Evolutionary conservation across 2,329 filamentous ascomycete genomes (phyloP).

Genomic region (Fonsecaea pedrosoi): DNA sequence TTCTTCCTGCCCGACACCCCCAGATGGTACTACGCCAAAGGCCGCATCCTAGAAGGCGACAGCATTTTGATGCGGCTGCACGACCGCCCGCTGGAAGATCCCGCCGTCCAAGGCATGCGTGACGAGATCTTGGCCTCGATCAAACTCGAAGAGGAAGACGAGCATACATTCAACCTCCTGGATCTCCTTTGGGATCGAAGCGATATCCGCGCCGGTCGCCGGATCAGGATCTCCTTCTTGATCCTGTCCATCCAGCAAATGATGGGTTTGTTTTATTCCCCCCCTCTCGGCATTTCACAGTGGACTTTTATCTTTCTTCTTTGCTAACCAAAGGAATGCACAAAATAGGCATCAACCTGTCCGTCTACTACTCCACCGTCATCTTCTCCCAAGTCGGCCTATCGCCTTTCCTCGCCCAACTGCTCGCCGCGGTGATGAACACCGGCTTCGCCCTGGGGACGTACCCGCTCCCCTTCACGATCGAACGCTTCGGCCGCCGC

Average conservation of each 20-base stretch:
- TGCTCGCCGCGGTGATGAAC: constrained; percentile 35
- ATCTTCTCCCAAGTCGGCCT: constrained; percentile 33
- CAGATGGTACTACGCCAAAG: constrained; percentile 43
- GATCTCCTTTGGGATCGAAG: constrained; percentile 46
- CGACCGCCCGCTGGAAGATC: constrained; percentile 33
- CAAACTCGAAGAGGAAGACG: constrained; percentile 34
- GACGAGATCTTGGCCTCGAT: constrained; percentile 41
- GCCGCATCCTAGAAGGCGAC: constrained; percentile 40
- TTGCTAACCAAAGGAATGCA: neutral
- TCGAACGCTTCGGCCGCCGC: constrained; percentile 32
- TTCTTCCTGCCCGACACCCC: constrained; percentile 42
- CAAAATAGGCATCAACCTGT: constrained; percentile 42
- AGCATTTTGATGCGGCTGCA: constrained; percentile 35
- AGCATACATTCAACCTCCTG: constrained; percentile 41
- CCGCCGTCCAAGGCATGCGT: constrained; percentile 34
- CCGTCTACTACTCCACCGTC: constrained; percentile 37
- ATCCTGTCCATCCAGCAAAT: constrained; percentile 43
- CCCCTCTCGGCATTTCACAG: neutral
- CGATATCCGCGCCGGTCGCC: constrained; percentile 46
- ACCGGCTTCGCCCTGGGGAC: constrained; percentile 32
- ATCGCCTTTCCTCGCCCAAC: constrained; percentile 25
- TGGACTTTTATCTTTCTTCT: neutral
- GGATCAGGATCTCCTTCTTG: constrained; percentile 49
- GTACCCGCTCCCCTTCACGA: constrained; percentile 25
- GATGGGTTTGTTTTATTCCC: constrained; percentile 34